These are phyloP conservation scores for Wickerhamomyces tratensis DNA, from an alignment of 805 yeast species.

Conservation along the genomic window DNA sequence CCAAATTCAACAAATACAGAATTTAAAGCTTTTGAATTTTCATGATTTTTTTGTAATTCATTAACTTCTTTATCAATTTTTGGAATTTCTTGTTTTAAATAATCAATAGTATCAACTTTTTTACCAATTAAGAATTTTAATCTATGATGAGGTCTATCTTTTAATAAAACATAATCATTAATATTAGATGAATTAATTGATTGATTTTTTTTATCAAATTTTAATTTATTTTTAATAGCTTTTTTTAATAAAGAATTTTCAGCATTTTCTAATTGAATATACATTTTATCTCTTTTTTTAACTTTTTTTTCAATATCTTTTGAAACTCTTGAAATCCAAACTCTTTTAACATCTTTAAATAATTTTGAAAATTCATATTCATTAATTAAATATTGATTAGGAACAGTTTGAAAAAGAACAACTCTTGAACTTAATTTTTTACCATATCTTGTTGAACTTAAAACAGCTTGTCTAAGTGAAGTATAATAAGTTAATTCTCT, in stretches of 20 bases:
- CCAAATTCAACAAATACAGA: constrained; percentile 74
- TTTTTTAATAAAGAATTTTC: constrained; percentile 44
- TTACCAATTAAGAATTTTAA: constrained; percentile 34
- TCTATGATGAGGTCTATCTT: constrained; percentile 57
- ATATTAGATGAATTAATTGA: constrained; percentile 37
- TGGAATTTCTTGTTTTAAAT: constrained; percentile 48
- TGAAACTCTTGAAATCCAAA: constrained; percentile 69
- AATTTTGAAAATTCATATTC: constrained; percentile 65
- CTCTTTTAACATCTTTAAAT: constrained; percentile 73
- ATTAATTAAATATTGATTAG: constrained; percentile 52
- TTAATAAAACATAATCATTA: constrained; percentile 47
- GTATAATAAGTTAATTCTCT: constrained; percentile 75
- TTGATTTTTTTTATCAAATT: constrained; percentile 59
- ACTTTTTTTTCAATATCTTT: constrained; percentile 46
- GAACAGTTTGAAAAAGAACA: constrained; percentile 77
- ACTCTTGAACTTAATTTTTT: constrained; percentile 68
- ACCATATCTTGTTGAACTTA: constrained; percentile 77
- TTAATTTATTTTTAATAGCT: constrained; percentile 54
- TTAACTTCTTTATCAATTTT: constrained; percentile 45
- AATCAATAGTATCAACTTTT: constrained; percentile 55
- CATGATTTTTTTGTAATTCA: constrained; percentile 41
- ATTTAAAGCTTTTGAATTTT: constrained; percentile 53
- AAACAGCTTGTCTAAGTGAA: constrained; percentile 65
- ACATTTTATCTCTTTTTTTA: constrained; percentile 47
- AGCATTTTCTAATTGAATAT: constrained; percentile 56